Base-by-base conservation (phyloP, 352 stramenopile species). In the Albugo candida region DNA sequence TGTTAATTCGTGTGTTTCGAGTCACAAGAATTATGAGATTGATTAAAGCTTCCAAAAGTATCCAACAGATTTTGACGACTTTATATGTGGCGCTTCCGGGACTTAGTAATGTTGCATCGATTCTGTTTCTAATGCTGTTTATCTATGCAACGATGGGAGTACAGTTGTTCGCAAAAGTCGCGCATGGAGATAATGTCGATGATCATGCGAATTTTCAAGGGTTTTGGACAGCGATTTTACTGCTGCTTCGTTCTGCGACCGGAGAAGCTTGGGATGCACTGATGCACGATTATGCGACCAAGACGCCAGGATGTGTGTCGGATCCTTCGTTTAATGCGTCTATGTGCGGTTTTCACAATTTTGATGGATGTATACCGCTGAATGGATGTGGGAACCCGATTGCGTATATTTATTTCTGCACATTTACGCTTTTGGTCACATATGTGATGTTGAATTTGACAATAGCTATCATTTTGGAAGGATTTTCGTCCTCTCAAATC, bases 361-460 rank as follows among this genome's bases (percentile, higher is more conserved):
- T 63, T 5, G 68, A 84, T 14, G 69, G 55, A 24, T 91, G 77
- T 42, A 55, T 59, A 5, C 69, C 75, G 1, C 45, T 92, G 11
- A 79, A 83, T 52, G 83, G 81, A 4, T 95, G 86, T 49, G 74
- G 76, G 12, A 84, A 62, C 44, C 51, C 60, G 14, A 47, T 74
- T 27, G 62, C 78, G 8, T 87, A 65, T 49, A 47, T 56, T 0
- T 92, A 88, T 56, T 84, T 84, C 50, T 82, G 70, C 52, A 51
- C 64, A 4, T 96, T 96, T 52, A 94, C 81, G 13, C 50, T 97
- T 47, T 65, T 96, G n/a, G 69, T 97, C 31, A 94, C 74, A 12
- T 96, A 91, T 50, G 71, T 96, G 12, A 83, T 95, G 59, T 67
- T 97, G 18, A 96, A 97, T 51, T 63, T 97, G 43, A 96, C 93